These are phyloP conservation scores for Melanogaster broomeanus DNA, from an alignment of 768 basidiomycete species.

Conservation along the genomic window DNA sequence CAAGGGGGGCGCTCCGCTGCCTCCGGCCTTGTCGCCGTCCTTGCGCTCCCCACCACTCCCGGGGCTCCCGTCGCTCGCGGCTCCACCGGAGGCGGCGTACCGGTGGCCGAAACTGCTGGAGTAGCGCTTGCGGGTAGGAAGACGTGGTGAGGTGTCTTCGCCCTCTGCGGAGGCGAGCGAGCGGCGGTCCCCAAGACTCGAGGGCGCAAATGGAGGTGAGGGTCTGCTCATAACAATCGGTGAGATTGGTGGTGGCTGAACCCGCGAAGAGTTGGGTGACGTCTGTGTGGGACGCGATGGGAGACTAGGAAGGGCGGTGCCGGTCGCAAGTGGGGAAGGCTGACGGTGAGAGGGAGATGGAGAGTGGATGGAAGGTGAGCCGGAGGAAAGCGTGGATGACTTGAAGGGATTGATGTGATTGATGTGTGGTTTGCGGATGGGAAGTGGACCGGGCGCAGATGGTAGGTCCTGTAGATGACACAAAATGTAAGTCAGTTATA, in stretches of 20 bases:
- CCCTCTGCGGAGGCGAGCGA: slow-evolving; percentile 39
- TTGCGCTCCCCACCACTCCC: slow-evolving; percentile 21
- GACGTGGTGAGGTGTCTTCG: slow-evolving; percentile 30
- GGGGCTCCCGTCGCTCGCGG: slow-evolving; percentile 39
- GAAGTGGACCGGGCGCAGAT: slow-evolving; percentile 40
- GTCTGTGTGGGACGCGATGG: slow-evolving; percentile 38
- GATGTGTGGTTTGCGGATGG: slow-evolving; percentile 46
- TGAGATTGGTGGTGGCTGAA: slow-evolving; percentile 41
- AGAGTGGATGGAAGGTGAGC: slow-evolving; percentile 50
- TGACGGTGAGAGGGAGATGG: slow-evolving; percentile 50
- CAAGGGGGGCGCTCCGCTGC: slow-evolving; percentile 36
- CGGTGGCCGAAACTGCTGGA: slow-evolving; percentile 80
- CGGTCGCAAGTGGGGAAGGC: slow-evolving; percentile 44
- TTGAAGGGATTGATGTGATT: slow-evolving; percentile 50
- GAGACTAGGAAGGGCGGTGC: slow-evolving; percentile 29
- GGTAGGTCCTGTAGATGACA: slow-evolving; percentile 33
- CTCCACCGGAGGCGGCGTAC: slow-evolving; percentile 47
- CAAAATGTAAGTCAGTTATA: slow-evolving; percentile 5
- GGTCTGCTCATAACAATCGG: slow-evolving; percentile 38
- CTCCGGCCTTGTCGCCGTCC: slow-evolving; percentile 19
- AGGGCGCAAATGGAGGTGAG: slow-evolving; percentile 43
- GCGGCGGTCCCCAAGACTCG: slow-evolving; percentile 44
- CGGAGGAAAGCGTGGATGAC: slow-evolving; percentile 49
- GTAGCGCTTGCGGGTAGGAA: slow-evolving; percentile 57
- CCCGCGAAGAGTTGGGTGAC: slow-evolving; percentile 45